Conservation (phyloP, 306 rosid genomes). For the Pterocarpus macrocarpus region DNA sequence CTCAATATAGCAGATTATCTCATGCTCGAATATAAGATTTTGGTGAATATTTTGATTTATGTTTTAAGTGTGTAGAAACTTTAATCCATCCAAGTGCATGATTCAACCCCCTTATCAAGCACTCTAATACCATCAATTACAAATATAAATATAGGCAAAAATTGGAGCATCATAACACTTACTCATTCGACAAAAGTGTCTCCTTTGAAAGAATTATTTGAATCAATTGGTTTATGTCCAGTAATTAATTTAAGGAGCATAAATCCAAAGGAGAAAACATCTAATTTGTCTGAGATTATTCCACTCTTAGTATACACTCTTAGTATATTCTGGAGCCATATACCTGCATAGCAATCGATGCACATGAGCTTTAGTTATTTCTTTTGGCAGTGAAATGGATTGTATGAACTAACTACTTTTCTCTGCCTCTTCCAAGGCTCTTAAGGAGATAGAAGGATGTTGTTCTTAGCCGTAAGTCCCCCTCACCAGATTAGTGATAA, state of each 20-base stretch:
- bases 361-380: neutral
- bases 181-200: slow-evolving; percentile 99
- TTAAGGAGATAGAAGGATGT: slow-evolving; percentile 38
- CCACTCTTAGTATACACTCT: slow-evolving; percentile 96
- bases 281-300: slow-evolving; percentile 91
- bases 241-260: slow-evolving; percentile 94
- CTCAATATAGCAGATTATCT: too few relatives aligned
- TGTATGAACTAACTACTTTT: neutral
- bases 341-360: slow-evolving; percentile 61
- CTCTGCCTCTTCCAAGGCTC: slow-evolving; percentile 12
- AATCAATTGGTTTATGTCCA: slow-evolving; percentile 73
- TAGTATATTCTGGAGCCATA: slow-evolving; percentile 96
- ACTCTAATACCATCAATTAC: neutral
- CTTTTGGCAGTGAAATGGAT: too few relatives aligned
- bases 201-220: slow-evolving; percentile 67
- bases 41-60: too few relatives aligned
- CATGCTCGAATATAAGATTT: too few relatives aligned
- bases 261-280: slow-evolving; percentile 92
- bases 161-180: slow-evolving; percentile 46
- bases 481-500: slow-evolving; percentile 83
- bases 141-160: neutral
- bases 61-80: too few relatives aligned
- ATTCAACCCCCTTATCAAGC: too few relatives aligned
- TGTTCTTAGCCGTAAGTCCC: slow-evolving; percentile 91
- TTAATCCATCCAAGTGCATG: too few relatives aligned